Base-by-base conservation (phyloP, 441 rosid species). In the Corymbia citriodora region DNA sequence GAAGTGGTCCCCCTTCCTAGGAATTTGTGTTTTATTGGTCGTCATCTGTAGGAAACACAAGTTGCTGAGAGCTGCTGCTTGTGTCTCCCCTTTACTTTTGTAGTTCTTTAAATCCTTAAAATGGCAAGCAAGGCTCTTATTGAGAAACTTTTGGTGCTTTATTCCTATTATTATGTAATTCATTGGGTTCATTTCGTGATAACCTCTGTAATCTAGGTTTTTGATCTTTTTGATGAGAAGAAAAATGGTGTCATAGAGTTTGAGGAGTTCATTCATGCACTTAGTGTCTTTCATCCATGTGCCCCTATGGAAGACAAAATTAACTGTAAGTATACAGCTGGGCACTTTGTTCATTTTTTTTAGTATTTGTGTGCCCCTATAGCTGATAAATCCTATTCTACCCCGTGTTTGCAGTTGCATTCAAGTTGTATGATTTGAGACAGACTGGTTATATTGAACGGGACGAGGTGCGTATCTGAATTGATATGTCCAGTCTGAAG, bases 221-320 rank as follows among this genome's bases (percentile, higher is more conserved):
- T 87, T 53, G 88, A 87, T 87, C 59, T 87, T 87, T 87, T 87
- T 53, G 88, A 87, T 59, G 88, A 87, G 65, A 87, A 87, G 88
- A 55, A 87, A 52, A 55, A 87, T 31, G 88, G 88, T 55, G 88
- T 87, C 7, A 87, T 87, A 53, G 88, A 87, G 49, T 87, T 87
- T 53, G 88, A 36, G 49, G 88, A 87, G 50, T 87, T 87, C 1
- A 31, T 87, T 59, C 88, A 3, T 87, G 50, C 68, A 55, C 88
- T 87, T 19, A 21, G 63, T 2, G 50, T 87, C 45, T 87, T 87
- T 68, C 88, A 87, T 87, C 88, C 88, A 14, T 15, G 25, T 55
- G 65, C 88, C 65, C 68, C 88, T 19, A 21, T 87, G 65, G 59
- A 87, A 53, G 68, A 87, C 27, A 87, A 87, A 87, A 55, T 87